A percentile compares a stretch with the other conserved stretches of the same genome.
Conservation (phyloP, 768 basidiomycete species). For the Tulasnella sp. region DNA sequence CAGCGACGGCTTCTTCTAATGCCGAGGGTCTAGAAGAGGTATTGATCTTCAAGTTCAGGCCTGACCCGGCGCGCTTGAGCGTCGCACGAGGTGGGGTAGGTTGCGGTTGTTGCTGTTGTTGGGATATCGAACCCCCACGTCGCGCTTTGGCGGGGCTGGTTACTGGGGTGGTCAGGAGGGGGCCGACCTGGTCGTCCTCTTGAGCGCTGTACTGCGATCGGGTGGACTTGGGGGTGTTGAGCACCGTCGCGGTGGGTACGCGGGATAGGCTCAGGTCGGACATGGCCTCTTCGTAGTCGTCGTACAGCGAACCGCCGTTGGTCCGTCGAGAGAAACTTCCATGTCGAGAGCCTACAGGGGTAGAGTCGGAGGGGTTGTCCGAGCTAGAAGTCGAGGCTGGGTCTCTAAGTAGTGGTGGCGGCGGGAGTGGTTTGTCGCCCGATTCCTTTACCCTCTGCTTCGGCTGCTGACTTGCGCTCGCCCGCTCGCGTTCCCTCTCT, state of each 20-base stretch:
- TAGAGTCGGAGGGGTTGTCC: not conserved
- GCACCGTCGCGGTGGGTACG: not conserved
- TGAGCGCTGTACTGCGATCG: not conserved
- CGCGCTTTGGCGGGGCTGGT: not conserved
- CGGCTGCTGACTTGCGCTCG: not conserved
- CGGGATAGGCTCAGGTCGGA: not conserved
- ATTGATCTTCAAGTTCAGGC: not conserved
- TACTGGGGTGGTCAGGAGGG: not conserved
- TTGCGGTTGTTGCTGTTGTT: not conserved
- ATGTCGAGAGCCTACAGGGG: not conserved
- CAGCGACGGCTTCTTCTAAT: not conserved
- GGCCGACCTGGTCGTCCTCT: conserved; percentile 1
- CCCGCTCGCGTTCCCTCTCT: not conserved
- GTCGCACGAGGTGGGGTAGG: not conserved
- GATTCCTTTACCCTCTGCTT: not conserved
- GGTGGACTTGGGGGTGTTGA: not conserved
- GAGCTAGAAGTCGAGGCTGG: not conserved
- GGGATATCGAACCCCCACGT: not conserved
- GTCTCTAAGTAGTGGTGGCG: not conserved
- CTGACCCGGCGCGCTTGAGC: not conserved
- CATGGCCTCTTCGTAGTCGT: not conserved
- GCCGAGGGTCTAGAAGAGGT: not conserved
- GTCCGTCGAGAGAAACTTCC: not conserved
- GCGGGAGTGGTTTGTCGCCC: not conserved
- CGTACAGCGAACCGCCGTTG: not conserved